Conservation (phyloP, 1,139 yeast species). For the Nakaseomyces nivariensis region DNA sequence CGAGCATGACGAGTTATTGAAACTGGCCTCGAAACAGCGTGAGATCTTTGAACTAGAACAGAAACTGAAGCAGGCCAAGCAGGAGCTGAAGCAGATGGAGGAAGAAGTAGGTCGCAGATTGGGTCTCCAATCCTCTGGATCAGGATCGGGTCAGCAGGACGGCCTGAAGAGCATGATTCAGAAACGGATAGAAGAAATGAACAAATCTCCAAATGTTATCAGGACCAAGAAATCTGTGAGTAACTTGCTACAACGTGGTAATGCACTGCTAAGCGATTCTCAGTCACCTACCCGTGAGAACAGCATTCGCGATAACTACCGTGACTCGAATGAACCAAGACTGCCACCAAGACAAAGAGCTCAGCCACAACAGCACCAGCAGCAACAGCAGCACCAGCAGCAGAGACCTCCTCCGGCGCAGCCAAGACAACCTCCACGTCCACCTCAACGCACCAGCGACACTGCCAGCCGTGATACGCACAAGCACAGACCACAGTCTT, state of each 20-base stretch:
- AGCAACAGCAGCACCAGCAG: background rate
- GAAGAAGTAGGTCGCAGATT: constrained; percentile 18
- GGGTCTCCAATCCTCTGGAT: constrained; percentile 5
- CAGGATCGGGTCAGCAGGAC: background rate
- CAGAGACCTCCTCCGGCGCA: background rate
- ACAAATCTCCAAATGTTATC: constrained; percentile 16
- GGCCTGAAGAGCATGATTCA: background rate
- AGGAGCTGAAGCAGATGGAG: constrained; percentile 32
- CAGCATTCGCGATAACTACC: background rate
- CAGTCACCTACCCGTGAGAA: background rate
- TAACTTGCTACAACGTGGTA: constrained; percentile 12
- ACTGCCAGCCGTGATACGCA: background rate
- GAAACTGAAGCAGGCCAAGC: constrained; percentile 30
- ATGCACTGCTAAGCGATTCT: background rate
- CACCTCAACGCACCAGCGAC: background rate
- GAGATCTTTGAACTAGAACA: constrained; percentile 34
- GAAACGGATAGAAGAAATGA: constrained; percentile 10
- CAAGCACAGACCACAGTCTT: background rate
- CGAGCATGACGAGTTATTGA: constrained; percentile 16
- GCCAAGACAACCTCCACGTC: background rate
- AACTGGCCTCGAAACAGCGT: constrained; percentile 38
- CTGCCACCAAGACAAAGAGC: background rate
- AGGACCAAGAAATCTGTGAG: constrained; percentile 17
- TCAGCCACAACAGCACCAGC: background rate
- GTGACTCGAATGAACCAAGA: background rate